These are phyloP conservation scores for Yamadazyma diospyri DNA, from an alignment of 1,139 yeast genomes.

Conservation along the genomic window DNA sequence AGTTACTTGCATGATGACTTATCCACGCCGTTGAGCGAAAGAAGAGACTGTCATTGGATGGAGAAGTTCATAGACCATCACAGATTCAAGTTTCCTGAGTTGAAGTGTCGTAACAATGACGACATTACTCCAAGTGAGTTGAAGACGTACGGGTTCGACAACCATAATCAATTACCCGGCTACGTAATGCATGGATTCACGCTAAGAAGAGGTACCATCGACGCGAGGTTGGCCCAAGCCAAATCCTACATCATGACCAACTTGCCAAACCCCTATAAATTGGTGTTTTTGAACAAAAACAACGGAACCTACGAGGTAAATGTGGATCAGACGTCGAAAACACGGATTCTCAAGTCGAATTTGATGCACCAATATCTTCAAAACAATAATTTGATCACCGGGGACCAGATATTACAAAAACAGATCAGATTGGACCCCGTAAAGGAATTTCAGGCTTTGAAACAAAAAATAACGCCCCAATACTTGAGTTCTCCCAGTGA, in stretches of 20 bases:
- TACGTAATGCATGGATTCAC: constrained; percentile 17
- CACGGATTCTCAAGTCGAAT: constrained; percentile 23
- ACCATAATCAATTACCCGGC: constrained; percentile 24
- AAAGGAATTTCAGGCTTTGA: constrained; percentile 16
- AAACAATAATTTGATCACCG: constrained; percentile 8
- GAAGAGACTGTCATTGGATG: constrained; percentile 16
- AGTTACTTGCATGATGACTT: constrained; percentile 18
- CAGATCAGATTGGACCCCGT: constrained; percentile 17
- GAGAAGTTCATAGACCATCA: constrained; percentile 10
- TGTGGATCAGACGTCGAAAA: constrained; percentile 17
- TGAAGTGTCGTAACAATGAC: constrained; percentile 19
- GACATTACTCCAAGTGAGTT: constrained; percentile 20
- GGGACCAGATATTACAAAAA: constrained; percentile 11
- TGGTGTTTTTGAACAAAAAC: constrained; percentile 22
- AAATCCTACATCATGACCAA: constrained; percentile 24
- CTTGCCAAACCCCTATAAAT: constrained; percentile 22
- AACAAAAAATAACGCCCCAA: constrained; percentile 10
- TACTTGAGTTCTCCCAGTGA: constrained; percentile 16
- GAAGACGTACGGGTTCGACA: constrained; percentile 19
- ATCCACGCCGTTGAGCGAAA: constrained; percentile 12
- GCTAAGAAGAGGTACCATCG: constrained; percentile 19
- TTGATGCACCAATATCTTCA: constrained; percentile 22
- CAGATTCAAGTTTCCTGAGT: constrained; percentile 10
- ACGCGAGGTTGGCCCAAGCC: constrained; percentile 23
- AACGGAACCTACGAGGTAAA: constrained; percentile 27